Evolutionary conservation across 805 yeast species (phyloP).

Genomic region (Yarrowia keelungensis): DNA sequence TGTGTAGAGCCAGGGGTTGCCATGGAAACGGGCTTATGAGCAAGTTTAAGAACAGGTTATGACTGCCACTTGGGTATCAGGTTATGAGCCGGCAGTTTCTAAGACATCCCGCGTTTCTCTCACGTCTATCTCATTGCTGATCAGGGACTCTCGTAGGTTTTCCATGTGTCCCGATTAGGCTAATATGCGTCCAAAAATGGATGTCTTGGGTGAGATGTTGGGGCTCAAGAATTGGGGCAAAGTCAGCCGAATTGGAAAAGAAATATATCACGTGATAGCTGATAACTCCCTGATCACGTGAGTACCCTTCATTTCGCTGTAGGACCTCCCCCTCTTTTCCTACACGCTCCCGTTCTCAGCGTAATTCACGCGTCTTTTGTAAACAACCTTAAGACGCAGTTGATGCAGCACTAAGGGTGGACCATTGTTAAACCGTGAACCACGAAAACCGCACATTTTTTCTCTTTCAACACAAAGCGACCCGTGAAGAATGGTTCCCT

Average conservation of each 20-base stretch:
- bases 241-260: not conserved
- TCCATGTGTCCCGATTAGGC: conserved; percentile 5
- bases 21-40: too few species aligned
- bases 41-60: too few species aligned
- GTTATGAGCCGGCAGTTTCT: not conserved
- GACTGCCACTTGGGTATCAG: not conserved
- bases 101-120: too few species aligned
- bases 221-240: not conserved
- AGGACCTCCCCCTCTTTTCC: too few species aligned
- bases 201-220: not conserved
- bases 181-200: conserved; percentile 2
- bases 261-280: too few species aligned
- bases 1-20: too few species aligned
- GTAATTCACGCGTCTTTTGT: conserved; percentile 26
- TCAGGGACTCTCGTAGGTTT: not conserved
- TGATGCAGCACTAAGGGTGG: not conserved
- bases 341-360: too few species aligned
- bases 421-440: too few species aligned
- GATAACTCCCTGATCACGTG: too few species aligned
- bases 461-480: not conserved
- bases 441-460: too few species aligned
- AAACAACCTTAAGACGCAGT: conserved; percentile 16
- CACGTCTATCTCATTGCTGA: conserved; percentile 8
- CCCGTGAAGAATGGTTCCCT: conserved; percentile 16
- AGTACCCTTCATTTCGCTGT: too few species aligned